Conservation (phyloP, 768 basidiomycete species). For the Mycena polygramma region DNA sequence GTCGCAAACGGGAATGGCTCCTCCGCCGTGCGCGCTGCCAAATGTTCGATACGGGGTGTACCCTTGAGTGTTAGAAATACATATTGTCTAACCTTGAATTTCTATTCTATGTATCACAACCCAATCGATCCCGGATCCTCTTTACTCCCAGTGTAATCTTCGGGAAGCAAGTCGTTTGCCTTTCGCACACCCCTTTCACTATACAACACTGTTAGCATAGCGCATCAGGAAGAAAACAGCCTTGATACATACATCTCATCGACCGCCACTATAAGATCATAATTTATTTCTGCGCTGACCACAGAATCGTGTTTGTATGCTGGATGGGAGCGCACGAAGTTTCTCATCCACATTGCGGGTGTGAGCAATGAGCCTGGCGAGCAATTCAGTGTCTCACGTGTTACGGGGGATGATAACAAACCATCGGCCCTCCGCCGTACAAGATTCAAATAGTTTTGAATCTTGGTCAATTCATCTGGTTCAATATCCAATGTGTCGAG, state of each 20-base stretch:
- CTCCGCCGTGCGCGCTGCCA: conserved; percentile 6
- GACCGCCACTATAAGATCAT: conserved; percentile 89
- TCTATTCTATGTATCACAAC: conserved; percentile 43
- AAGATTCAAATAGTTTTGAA: conserved; percentile 85
- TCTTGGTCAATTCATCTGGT: conserved; percentile 66
- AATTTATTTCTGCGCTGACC: conserved; percentile 92
- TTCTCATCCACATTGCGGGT: conserved; percentile 92
- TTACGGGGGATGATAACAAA: conserved; percentile 48
- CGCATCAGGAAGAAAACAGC: background rate
- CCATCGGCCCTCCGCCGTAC: conserved; percentile 86
- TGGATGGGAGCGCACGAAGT: conserved; percentile 92
- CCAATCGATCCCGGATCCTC: conserved; percentile 62
- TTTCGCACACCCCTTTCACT: conserved; percentile 79
- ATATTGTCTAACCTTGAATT: conserved; percentile 6
- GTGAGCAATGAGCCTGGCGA: conserved; percentile 81
- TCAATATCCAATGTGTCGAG: conserved; percentile 88
- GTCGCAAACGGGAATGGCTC: conserved; percentile 2
- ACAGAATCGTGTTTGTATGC: conserved; percentile 95
- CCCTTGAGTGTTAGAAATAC: conserved; percentile 17
- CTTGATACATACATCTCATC: conserved; percentile 86
- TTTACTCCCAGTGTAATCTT: conserved; percentile 64
- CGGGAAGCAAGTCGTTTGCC: conserved; percentile 75
- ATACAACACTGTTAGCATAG: conserved; percentile 26
- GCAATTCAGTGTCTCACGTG: background rate
- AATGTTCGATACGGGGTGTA: conserved; percentile 17